Percentiles rank a stretch among this genome's conserved stretches.
Conservation (phyloP, 805 yeast genomes). For the Tetrapisispora phaffii region DNA sequence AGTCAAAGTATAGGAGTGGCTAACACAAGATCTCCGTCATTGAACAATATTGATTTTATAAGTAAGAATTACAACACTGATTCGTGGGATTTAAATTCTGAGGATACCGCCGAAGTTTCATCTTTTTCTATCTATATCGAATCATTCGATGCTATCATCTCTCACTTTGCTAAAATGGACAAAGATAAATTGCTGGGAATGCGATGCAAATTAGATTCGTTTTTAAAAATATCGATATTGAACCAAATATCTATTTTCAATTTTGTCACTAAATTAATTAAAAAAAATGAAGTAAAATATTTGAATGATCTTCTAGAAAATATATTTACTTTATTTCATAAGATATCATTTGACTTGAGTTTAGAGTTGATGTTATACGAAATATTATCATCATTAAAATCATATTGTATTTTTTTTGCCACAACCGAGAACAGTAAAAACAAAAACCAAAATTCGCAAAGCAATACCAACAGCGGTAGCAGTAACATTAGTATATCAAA, state of each 20-base stretch:
- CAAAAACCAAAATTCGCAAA: background rate
- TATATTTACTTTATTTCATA: conserved; percentile 20
- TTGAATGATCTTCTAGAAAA: conserved; percentile 9
- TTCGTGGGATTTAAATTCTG: background rate
- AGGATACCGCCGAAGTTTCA: background rate
- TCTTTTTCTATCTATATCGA: background rate
- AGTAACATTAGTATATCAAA: background rate
- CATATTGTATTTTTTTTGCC: conserved; percentile 19
- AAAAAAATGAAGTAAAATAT: conserved; percentile 1
- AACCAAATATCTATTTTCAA: conserved; percentile 22
- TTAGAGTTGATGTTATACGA: conserved; percentile 26
- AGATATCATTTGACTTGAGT: conserved; percentile 19
- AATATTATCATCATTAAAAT: conserved; percentile 23
- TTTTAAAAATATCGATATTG: conserved; percentile 22
- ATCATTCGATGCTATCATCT: conserved; percentile 6
- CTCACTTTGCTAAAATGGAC: conserved; percentile 8
- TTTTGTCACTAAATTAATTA: conserved; percentile 10
- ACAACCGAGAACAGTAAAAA: conserved; percentile 8
- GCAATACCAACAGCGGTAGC: background rate
- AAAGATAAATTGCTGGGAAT: conserved; percentile 5
- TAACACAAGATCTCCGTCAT: conserved; percentile 1
- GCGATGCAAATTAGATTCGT: conserved; percentile 11
- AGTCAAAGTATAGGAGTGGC: background rate
- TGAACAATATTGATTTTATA: background rate
- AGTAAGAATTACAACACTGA: background rate